Evolutionary conservation across 371 early-diverging fungal species (phyloP).

Genomic region (Mucor piriformis): DNA sequence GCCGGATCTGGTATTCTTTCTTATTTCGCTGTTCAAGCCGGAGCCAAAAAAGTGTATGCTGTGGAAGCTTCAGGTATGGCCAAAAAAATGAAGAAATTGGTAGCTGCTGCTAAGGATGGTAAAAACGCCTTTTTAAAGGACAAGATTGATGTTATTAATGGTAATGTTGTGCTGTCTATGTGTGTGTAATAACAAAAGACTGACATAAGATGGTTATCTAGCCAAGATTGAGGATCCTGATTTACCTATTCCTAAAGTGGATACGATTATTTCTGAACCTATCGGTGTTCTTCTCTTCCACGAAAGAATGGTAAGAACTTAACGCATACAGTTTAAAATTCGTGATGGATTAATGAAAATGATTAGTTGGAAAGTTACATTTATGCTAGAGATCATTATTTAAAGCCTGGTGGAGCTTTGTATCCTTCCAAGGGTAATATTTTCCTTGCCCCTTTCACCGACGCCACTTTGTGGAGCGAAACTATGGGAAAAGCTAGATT

Average conservation of each 20-base stretch:
- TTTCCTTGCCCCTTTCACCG: slow-evolving; percentile 86
- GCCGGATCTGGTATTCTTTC: slow-evolving; percentile 94
- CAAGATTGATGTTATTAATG: slow-evolving; percentile 82
- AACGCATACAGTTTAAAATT: not conserved
- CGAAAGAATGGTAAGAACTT: slow-evolving; percentile 77
- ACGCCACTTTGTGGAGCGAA: slow-evolving; percentile 84
- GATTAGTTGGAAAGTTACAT: slow-evolving; percentile 77
- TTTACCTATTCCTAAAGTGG: slow-evolving; percentile 79
- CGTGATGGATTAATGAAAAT: not conserved
- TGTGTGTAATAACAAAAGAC: not conserved
- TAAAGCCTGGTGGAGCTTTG: slow-evolving; percentile 92
- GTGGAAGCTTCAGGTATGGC: slow-evolving; percentile 98
- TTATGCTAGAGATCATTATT: slow-evolving; percentile 85
- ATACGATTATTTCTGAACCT: slow-evolving; percentile 95
- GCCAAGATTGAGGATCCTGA: slow-evolving; percentile 86
- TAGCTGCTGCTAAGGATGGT: slow-evolving; percentile 61
- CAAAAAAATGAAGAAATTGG: slow-evolving; percentile 78
- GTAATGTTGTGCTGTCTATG: slow-evolving; percentile 50
- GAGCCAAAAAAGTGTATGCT: slow-evolving; percentile 90
- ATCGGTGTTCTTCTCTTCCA: slow-evolving; percentile 96
- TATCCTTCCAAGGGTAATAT: slow-evolving; percentile 90
- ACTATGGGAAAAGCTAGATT: slow-evolving; percentile 91
- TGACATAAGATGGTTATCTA: slow-evolving; percentile 18
- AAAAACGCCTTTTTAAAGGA: slow-evolving; percentile 81
- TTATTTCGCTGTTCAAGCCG: slow-evolving; percentile 93